A percentile compares a stretch with the other conserved stretches of the same genome.
Evolutionary conservation across 2,329 filamentous ascomycete species (phyloP).

Genomic region (Taxawa tesnikishii): DNA sequence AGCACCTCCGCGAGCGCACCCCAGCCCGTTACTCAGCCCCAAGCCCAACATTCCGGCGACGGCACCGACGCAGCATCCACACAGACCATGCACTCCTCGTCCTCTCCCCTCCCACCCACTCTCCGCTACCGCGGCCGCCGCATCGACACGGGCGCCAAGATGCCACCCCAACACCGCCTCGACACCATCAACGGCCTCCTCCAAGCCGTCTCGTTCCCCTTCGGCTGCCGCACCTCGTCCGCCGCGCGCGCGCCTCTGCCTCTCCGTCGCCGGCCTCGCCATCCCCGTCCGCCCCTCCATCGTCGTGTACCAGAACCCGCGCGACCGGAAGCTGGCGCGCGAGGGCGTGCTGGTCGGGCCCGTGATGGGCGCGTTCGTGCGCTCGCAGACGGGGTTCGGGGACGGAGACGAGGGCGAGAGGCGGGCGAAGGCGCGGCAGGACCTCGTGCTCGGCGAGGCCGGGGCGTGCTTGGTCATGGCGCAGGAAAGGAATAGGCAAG

Average conservation of each 20-base stretch:
- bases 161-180: conserved; percentile 46
- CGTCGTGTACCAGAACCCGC: conserved; percentile 39
- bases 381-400: conserved; percentile 42
- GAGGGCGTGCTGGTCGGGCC: conserved; percentile 47
- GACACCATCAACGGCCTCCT: conserved; percentile 44
- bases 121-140: conserved; percentile 46
- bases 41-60: no score
- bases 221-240: conserved; percentile 39
- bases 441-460: conserved; percentile 42
- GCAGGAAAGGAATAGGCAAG: conserved; percentile 48
- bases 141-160: conserved; percentile 42
- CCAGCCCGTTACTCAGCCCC: no score
- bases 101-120: not conserved
- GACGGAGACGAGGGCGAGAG: conserved; percentile 20
- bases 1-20: no score
- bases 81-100: no score
- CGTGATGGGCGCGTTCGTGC: conserved; percentile 41
- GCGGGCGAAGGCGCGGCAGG: conserved; percentile 26
- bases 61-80: no score
- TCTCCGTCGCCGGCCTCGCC: conserved; percentile 21
- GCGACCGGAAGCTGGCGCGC: conserved; percentile 39
- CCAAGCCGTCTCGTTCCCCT: conserved; percentile 46
- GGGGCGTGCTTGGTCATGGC: conserved; percentile 45
- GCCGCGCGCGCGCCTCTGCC: conserved; percentile 30
- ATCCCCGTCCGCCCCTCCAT: conserved; percentile 46